These are phyloP conservation scores for Daldinia sp. DNA, from an alignment of 2,329 filamentous ascomycete genomes.

Conservation along the genomic window DNA sequence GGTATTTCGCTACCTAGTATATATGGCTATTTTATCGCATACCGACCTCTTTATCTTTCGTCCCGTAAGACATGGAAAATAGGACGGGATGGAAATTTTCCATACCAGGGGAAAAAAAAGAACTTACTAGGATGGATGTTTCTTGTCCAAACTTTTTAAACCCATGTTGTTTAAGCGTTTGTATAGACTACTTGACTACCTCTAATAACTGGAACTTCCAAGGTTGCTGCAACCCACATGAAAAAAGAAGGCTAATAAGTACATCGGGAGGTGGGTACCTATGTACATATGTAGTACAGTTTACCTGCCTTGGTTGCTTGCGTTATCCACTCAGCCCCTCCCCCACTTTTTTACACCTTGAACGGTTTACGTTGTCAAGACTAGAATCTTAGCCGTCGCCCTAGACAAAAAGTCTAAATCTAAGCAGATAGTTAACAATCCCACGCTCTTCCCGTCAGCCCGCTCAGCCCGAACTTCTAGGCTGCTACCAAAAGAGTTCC, in stretches of 20 bases:
- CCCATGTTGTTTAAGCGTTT: neutral
- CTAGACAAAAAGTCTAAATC: constrained; percentile 11
- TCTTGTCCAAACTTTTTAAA: neutral
- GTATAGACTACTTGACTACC: too few relatives aligned
- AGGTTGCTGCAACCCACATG: neutral
- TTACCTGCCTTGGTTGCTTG: constrained; percentile 5
- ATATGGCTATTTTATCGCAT: neutral
- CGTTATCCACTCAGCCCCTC: constrained; percentile 3
- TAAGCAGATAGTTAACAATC: neutral
- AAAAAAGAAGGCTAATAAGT: neutral
- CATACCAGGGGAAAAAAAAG: neutral
- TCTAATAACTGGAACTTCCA: too few relatives aligned
- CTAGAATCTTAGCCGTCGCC: constrained; percentile 3
- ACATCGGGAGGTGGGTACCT: neutral
- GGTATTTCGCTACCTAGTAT: neutral
- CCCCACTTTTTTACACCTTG: constrained; percentile 12
- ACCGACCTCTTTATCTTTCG: neutral
- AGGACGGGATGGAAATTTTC: neutral
- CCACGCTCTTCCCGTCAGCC: neutral
- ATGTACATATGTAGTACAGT: constrained; percentile 5
- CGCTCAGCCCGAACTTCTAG: constrained; percentile 2
- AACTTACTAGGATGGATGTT: neutral
- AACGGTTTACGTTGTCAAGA: neutral
- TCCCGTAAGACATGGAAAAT: neutral
- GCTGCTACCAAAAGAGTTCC: neutral